These are phyloP conservation scores for Trichocladium uniseriatum DNA, from an alignment of 495 filamentous ascomycete species.

Conservation along the genomic window DNA sequence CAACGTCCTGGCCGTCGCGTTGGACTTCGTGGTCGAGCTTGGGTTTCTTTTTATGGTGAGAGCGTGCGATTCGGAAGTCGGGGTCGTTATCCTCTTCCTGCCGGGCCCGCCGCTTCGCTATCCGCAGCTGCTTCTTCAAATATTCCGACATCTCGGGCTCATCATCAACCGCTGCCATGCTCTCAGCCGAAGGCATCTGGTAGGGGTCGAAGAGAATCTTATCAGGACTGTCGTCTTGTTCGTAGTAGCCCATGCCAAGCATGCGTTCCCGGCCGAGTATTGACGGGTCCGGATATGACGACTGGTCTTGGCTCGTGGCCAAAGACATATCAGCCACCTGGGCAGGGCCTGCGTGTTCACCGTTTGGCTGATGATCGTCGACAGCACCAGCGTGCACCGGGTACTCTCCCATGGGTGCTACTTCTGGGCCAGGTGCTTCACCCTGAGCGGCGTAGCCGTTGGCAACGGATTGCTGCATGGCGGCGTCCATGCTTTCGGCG, in stretches of 20 bases:
- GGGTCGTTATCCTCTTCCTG: slow-evolving; percentile 40
- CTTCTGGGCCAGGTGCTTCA: slow-evolving; percentile 13
- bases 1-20: slow-evolving; percentile 18
- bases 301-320: slow-evolving; percentile 24
- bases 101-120: slow-evolving; percentile 37
- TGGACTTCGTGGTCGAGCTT: slow-evolving; percentile 12
- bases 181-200: slow-evolving; percentile 35
- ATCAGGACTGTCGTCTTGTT: slow-evolving; percentile 43
- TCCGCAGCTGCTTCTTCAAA: slow-evolving; percentile 38
- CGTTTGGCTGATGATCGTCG: slow-evolving; percentile 5
- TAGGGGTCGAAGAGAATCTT: slow-evolving; percentile 43
- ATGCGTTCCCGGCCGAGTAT: slow-evolving; percentile 35
- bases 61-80: slow-evolving; percentile 32
- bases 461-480: slow-evolving; percentile 25
- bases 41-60: slow-evolving; percentile 31
- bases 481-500: slow-evolving; percentile 26
- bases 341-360: slow-evolving; percentile 1
- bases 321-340: slow-evolving; percentile 25
- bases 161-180: slow-evolving; percentile 22
- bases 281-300: slow-evolving; percentile 42
- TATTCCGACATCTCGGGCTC: slow-evolving; percentile 38
- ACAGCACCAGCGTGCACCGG: neutral
- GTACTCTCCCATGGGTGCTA: slow-evolving; percentile 5
- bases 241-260: slow-evolving; percentile 47
- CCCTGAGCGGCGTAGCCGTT: slow-evolving; percentile 29